A percentile compares a stretch with the other conserved stretches of the same genome.
Evolutionary conservation across 257 asterid species (phyloP).

Genomic region (Nyctanthes arbortristis): DNA sequence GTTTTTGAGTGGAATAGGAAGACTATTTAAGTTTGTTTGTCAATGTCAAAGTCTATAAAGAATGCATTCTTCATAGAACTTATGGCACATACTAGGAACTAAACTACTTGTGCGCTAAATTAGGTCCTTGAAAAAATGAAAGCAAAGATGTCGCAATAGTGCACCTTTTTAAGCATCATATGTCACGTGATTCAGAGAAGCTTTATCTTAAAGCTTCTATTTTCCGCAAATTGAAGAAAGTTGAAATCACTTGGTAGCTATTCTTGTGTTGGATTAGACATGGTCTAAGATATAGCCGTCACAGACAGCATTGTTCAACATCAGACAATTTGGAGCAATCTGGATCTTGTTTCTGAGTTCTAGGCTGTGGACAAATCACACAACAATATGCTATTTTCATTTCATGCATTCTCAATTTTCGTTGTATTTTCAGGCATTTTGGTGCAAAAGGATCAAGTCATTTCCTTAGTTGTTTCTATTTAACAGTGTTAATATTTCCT

Average conservation of each 20-base stretch:
- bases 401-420: constrained; percentile 4
- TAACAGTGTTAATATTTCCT: background rate
- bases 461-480: background rate
- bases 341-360: background rate
- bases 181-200: background rate
- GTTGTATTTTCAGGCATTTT: background rate
- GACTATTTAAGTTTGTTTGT: no score
- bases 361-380: no score
- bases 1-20: no score
- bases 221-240: background rate
- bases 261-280: background rate
- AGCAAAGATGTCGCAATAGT: background rate
- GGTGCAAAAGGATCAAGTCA: background rate
- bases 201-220: background rate
- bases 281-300: background rate
- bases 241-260: background rate
- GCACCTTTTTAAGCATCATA: background rate
- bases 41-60: no score
- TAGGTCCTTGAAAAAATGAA: background rate
- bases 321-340: background rate
- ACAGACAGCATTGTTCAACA: background rate
- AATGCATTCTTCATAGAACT: no score
- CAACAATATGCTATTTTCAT: no score
- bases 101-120: background rate
- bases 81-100: no score